Evolutionary conservation across 1,284 basidiomycete species (phyloP).

Genomic region (Boletellus deceptivus): DNA sequence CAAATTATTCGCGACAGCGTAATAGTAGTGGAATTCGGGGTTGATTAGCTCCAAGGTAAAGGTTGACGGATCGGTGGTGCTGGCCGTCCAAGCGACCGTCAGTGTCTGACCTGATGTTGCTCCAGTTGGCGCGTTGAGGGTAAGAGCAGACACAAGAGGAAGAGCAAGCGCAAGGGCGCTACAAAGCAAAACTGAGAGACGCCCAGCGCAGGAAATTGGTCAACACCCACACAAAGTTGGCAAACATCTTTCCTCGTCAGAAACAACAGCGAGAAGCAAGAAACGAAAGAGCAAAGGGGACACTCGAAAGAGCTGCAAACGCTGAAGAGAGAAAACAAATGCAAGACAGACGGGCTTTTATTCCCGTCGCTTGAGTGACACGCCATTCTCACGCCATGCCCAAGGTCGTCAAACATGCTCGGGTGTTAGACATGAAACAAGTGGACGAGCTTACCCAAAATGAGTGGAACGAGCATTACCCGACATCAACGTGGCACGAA

Average conservation of each 20-base stretch:
- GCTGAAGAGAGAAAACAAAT: too few relatives aligned
- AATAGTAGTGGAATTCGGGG: slow-evolving; percentile 14
- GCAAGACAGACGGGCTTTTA: too few relatives aligned
- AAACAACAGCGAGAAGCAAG: neutral
- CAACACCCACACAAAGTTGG: slow-evolving; percentile 24
- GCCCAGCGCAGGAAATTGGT: too few relatives aligned
- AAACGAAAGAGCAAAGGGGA: too few relatives aligned
- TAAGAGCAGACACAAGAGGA: slow-evolving; percentile 51
- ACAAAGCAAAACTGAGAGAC: neutral
- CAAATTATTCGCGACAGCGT: slow-evolving; percentile 62
- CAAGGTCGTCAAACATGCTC: too few relatives aligned
- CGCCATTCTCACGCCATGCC: too few relatives aligned
- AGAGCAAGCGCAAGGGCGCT: slow-evolving; percentile 46
- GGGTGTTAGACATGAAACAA: too few relatives aligned
- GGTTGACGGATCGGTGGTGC: slow-evolving; percentile 39
- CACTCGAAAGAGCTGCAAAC: too few relatives aligned
- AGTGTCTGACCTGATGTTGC: slow-evolving; percentile 34
- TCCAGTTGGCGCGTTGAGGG: slow-evolving; percentile 39
- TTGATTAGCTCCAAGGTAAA: slow-evolving; percentile 48
- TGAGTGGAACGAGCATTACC: too few relatives aligned
- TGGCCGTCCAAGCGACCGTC: slow-evolving; percentile 49
- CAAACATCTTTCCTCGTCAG: slow-evolving; percentile 34
- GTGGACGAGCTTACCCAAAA: neutral
- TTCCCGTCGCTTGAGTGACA: too few relatives aligned
- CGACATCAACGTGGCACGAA: too few relatives aligned